Base-by-base conservation (phyloP, 805 yeast genomes). In the Spencermartinsiella europaea region DNA sequence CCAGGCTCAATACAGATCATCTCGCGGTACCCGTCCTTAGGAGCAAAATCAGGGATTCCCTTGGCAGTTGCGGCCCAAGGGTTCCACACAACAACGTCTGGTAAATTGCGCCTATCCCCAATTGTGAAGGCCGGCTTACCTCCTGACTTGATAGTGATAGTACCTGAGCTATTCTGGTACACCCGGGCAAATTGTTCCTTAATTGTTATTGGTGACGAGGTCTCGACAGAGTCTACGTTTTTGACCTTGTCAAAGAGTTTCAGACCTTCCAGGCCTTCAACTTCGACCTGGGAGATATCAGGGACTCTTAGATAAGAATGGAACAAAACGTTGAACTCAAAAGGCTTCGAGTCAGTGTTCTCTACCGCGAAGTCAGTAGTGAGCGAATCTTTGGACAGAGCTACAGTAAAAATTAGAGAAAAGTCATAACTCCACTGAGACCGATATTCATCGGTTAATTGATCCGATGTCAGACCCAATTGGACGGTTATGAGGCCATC, bases 1-100 rank as follows among this genome's bases (percentile, higher is more conserved):
- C 99, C 99, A 2, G 96, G 95, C 67, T 93, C 99, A 47, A 93
- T 77, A 68, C 99, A 93, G 48, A 93, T 79, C 98, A 93, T 91
- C 39, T 82, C 72, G 55, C 79, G 74, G 71, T 73, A 93, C 4
- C 96, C 98, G 45, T 68, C 66, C 62, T 85, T 87, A 42, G 98
- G 99, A 57, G 73, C 76, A 60, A 91, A 93, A 68, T 93, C 99
- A 34, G 73, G 81, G 91, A 93, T 85, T 1, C 83, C 81, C 20
- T 69, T 72, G n/a, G 93, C 78, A 64, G 84, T 86, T 47, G 83
- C 75, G 54, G 77, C 72, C 99, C 98, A 93, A 31, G 99, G 99
- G 67, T 93, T 93, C 99, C 99, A 93, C 45, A 93, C 97, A 41
- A 93, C 98, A 34, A 76, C 69, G 53, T 80, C 85, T 28, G 72